Evolutionary conservation across 495 filamentous ascomycete genomes (phyloP), one percentile per base, ranked within the genome.

Genomic region (Aspergillus ellipticus): DNA sequence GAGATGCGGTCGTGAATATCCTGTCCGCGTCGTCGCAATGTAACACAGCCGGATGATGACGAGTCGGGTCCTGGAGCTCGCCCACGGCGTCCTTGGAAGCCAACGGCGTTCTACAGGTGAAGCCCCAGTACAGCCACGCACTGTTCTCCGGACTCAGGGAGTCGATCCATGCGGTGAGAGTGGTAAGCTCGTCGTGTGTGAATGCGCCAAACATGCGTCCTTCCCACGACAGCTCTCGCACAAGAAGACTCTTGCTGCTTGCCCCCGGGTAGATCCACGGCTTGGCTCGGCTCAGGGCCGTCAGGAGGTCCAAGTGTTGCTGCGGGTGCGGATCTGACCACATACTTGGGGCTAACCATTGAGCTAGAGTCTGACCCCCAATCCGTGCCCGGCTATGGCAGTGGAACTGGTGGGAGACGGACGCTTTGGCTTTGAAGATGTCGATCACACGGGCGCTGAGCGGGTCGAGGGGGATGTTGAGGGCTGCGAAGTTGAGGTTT

Each of bases 191-290:
- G 21, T 56, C 54, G 8, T 67, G 57, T 9, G 77, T 79, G 58
- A 80, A 79, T 11, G 75, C 63, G 0, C 78, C 77, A 58, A 76
- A 81, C 77, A 79, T 79, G 24, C 66, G 69, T 9, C 74, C 78
- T 21, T 66, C 70, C 78, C 74, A 79, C 8, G 39, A 42, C 24
- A 79, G 45, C 58, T 74, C 76, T 17, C 60, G 60, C 11, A 76
- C 55, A 21, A 79, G 54, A 47, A 58, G 64, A 55, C 73, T 78
- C 9, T 66, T 64, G 2, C 49, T 47, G 48, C 72, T 70, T 42
- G 68, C 60, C 16, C 75, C 75, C 28, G 58, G 62, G 28, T 50
- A 42, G 19, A 79, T 59, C 78, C 76, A 80, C 19, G 70, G 68
- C 33, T 58, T 69, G 10, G 35, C 43, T 29, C 51, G 53, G 45